phyloP scores from a whole-genome alignment of 306 rosid genomes.

The Ceratonia siliqua region DNA sequence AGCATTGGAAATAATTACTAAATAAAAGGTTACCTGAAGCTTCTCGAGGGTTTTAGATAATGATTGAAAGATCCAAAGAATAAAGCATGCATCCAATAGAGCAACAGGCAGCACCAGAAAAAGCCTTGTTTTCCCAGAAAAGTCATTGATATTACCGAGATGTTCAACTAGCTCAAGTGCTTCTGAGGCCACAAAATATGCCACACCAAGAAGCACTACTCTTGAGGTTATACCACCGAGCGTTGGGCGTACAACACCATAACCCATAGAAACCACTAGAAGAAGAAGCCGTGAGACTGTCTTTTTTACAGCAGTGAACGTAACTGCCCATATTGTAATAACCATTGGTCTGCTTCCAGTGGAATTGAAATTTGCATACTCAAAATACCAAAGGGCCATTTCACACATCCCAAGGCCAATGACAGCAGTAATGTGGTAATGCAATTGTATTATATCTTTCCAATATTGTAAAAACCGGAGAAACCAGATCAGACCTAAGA shows the following conservation, averaged over 20 bases:
- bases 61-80: slow-evolving; percentile 76
- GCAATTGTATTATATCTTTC: slow-evolving; percentile 72
- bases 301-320: slow-evolving; percentile 64
- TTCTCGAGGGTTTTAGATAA: slow-evolving; percentile 74
- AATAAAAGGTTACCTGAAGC: slow-evolving; percentile 64
- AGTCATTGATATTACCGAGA: slow-evolving; percentile 77
- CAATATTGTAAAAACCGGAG: slow-evolving; percentile 62
- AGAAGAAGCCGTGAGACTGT: slow-evolving; percentile 73
- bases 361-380: slow-evolving; percentile 70
- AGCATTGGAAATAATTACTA: slow-evolving; percentile 15
- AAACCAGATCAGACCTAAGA: slow-evolving; percentile 71
- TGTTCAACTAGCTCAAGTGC: slow-evolving; percentile 81
- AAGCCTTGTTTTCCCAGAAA: slow-evolving; percentile 64
- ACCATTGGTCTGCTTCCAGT: slow-evolving; percentile 76
- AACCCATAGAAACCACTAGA: slow-evolving; percentile 76
- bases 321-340: slow-evolving; percentile 73
- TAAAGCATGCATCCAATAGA: slow-evolving; percentile 72
- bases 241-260: slow-evolving; percentile 70
- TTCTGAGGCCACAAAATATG: slow-evolving; percentile 67
- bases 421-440: slow-evolving; percentile 71
- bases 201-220: slow-evolving; percentile 61
- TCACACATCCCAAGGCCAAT: slow-evolving; percentile 84
- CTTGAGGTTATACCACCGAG: slow-evolving; percentile 61
- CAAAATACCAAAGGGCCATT: slow-evolving; percentile 79
- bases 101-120: slow-evolving; percentile 72